phyloP scores from a whole-genome alignment of 352 stramenopile species.

The Phytophthora pisi region DNA sequence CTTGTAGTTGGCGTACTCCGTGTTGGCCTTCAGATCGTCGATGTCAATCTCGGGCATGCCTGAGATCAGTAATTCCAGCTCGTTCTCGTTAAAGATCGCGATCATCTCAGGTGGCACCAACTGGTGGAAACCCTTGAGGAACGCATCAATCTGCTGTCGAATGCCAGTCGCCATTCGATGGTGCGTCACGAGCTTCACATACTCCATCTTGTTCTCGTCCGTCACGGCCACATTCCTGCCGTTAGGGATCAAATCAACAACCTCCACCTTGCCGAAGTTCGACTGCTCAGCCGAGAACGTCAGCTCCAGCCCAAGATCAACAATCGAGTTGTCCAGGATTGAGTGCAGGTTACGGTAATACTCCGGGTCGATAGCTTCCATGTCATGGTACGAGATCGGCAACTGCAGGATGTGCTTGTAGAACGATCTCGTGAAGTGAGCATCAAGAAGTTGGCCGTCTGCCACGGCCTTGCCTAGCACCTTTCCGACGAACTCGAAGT shows the following conservation, averaged over 20 bases:
- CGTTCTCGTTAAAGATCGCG: conserved; percentile 94
- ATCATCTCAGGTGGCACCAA: conserved; percentile 91
- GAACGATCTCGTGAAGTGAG: conserved; percentile 98
- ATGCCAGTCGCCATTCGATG: conserved; percentile 99
- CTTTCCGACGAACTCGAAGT: conserved; percentile 98
- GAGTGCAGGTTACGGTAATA: conserved; percentile 94
- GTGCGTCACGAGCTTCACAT: conserved; percentile 95
- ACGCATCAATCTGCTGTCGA: conserved; percentile 92
- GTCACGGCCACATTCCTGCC: conserved; percentile 88
- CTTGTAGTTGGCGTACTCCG: conserved; percentile 94
- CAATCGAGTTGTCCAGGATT: conserved; percentile 88
- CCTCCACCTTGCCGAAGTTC: conserved; percentile 89
- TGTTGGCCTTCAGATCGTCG: conserved; percentile 93
- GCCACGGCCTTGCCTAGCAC: conserved; percentile 99
- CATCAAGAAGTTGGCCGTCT: conserved; percentile 98
- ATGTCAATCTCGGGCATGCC: conserved; percentile 95
- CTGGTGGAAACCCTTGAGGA: conserved; percentile 92
- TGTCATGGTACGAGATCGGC: conserved; percentile 97
- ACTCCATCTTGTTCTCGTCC: conserved; percentile 95
- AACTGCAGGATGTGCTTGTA: conserved; percentile 99
- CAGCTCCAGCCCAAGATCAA: conserved; percentile 89
- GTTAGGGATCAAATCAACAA: conserved; percentile 91
- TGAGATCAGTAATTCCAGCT: conserved; percentile 93
- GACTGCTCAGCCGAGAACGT: conserved; percentile 93
- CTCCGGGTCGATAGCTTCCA: conserved; percentile 99